Base-by-base conservation (phyloP, 495 filamentous ascomycete genomes). In the Lasiosphaeria ovina region DNA sequence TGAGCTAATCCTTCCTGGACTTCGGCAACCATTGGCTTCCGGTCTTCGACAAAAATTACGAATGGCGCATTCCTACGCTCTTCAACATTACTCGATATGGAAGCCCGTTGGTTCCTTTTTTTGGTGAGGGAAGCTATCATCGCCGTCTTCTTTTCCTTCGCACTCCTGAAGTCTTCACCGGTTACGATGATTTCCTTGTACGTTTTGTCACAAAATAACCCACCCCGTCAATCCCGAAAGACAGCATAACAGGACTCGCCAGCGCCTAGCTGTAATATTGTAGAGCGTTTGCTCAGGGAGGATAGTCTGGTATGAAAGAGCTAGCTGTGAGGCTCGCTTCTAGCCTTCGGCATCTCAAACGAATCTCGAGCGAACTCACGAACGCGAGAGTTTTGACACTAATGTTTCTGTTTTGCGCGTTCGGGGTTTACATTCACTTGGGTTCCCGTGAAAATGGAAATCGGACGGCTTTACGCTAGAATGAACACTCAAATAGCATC, bases 401-500 rank as follows among this genome's bases (percentile, higher is more conserved):
- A 35, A 55, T 54, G 57, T 59, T 65, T 65, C 61, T 54, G 17
- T 54, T 14, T 12, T 17, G 6, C 32, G 33, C 60, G 38, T 59
- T 54, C 48, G 34, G 55, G 34, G 58, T 54, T 53, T 61, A 61
- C 49, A 48, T 55, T 65, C 48, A 47, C 16, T 47, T 57, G 51
- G 60, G 44, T 17, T 51, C 53, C 42, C 51, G 12, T 40, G 51
- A 66, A 69, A 63, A 64, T 53, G 66, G 61, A 62, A 61, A 63
- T 66, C 60, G 62, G 71, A 69, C 52, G 69, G 64, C 65, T 61
- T 69, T 68, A 66, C 48, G 62, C 67, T 74, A 74, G 69, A 74
- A 65, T 74, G 71, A 70, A 71, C 62, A 64, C 55, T 69, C 66
- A 67, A 71, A 72, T 72, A 70, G 71, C 69, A 74, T 65, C 64